Percentiles rank a stretch among this genome's conserved stretches.
phyloP scores from a whole-genome alignment of 176 grass and related monocot species.

The Avena atlantica region DNA sequence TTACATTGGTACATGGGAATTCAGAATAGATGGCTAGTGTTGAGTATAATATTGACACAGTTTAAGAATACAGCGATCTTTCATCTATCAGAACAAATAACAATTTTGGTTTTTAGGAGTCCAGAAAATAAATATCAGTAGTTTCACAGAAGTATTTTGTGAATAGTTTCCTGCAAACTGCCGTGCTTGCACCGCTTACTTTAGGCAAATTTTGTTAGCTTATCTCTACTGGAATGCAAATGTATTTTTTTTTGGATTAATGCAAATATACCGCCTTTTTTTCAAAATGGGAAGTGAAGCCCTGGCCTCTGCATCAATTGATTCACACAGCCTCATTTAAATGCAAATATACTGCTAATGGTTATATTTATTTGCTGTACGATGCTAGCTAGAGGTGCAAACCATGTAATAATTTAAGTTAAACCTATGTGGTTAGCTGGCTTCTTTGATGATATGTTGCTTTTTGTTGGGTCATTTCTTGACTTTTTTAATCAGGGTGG shows the following conservation, averaged over 20 bases:
- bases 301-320: too few species aligned
- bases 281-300: too few species aligned
- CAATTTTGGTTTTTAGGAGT: not conserved
- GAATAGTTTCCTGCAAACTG: not conserved
- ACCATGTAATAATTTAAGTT: not conserved
- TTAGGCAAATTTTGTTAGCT: not conserved
- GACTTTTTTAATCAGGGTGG: not conserved
- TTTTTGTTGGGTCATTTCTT: not conserved
- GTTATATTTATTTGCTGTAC: not conserved
- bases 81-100: slow-evolving; percentile 5
- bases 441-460: not conserved
- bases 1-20: slow-evolving; percentile 20
- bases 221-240: not conserved
- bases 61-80: slow-evolving; percentile 40
- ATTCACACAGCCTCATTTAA: not conserved
- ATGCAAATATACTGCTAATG: not conserved
- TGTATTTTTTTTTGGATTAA: not conserved
- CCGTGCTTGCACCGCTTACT: not conserved
- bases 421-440: not conserved
- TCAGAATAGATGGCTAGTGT: not conserved
- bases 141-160: not conserved
- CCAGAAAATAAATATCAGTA: not conserved
- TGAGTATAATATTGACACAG: not conserved
- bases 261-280: not conserved
- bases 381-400: not conserved